Evolutionary conservation across 257 asterid genomes (phyloP), one percentile per base, ranked within the genome.

Genomic region (Scutellaria galericulata): DNA sequence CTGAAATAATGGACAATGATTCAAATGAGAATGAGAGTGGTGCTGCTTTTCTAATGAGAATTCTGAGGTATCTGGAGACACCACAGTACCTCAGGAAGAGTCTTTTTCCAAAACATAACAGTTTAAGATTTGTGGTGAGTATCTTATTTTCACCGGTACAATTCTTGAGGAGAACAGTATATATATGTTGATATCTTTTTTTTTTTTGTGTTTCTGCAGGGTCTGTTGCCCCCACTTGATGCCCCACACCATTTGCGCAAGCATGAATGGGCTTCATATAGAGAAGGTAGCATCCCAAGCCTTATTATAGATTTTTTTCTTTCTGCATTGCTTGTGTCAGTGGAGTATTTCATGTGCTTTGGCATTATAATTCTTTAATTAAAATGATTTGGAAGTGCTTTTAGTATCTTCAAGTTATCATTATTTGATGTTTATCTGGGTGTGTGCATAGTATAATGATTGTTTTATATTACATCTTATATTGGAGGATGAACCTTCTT

Each of bases 191-290:
- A 55, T 48, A 55, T 42, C 69, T 63, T 40, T 58, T 45, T 67
- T 63, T 40, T 58, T 45, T 67, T 50, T 50, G 76, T 22, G 15
- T 52, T 61, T 64, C 42, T 79, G 68, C 87, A 91, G 97, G 98
- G 97, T 45, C 66, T 87, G 50, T 87, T 94, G 75, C 98, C 98
- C 41, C 98, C 96, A 18, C 92, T 94, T 50, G 97, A 94, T 45
- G 96, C 98, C 70, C 97, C 97, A 62, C 96, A 93, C 83, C 98
- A 94, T 85, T 76, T 91, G 79, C 96, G 98, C 67, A 89, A 85
- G 84, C 98, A 94, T 70, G 97, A 94, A 88, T 94, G 98, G 98
- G 96, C 82, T 74, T 78, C 91, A 40, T 94, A 85, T 79, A 88
- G 98, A 80, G 97, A 94, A 94, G 98, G 98, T 94, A 84, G 77